phyloP scores from a whole-genome alignment of 2,329 filamentous ascomycete genomes.

The Ascomycota sp. region DNA sequence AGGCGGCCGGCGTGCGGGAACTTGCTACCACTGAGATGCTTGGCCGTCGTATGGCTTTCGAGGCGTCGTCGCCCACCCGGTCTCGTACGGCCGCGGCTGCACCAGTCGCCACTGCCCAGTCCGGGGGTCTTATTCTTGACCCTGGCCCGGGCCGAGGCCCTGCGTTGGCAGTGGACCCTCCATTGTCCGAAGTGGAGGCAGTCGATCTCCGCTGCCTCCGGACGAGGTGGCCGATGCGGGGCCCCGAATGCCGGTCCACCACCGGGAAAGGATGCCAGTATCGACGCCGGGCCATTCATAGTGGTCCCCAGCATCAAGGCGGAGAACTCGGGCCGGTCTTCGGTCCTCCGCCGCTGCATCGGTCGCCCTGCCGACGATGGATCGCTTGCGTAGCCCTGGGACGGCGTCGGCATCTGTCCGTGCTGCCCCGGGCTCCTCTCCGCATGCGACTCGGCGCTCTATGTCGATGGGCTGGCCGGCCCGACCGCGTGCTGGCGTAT shows the following conservation, averaged over 20 bases:
- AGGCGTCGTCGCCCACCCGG: conserved; percentile 15
- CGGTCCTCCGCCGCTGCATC: conserved; percentile 24
- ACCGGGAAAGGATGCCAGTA: conserved; percentile 19
- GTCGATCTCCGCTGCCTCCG: conserved; percentile 18
- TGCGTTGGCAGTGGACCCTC: conserved; percentile 13
- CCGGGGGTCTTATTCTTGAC: conserved; percentile 14
- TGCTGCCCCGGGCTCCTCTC: conserved; percentile 16
- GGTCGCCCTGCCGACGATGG: conserved; percentile 23
- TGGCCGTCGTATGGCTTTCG: conserved; percentile 7
- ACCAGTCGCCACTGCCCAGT: conserved; percentile 16
- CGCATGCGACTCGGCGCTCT: conserved; percentile 14
- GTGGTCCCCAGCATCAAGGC: conserved; percentile 18
- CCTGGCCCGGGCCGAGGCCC: conserved; percentile 7
- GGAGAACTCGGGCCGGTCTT: conserved; percentile 23
- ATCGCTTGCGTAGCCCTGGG: conserved; percentile 19
- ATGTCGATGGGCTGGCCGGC: conserved; percentile 28
- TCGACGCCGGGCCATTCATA: conserved; percentile 12
- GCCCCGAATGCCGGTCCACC: conserved; percentile 16
- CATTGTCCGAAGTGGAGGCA: conserved; percentile 27
- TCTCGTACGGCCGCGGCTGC: conserved; percentile 13
- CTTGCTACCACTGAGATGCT: conserved; percentile 1
- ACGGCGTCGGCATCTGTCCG: conserved; percentile 8
- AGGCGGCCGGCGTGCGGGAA: no score
- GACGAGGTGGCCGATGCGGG: conserved; percentile 17
- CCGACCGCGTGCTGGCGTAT: conserved; percentile 31